Percentiles rank a stretch among this genome's conserved stretches.
phyloP scores from a whole-genome alignment of 768 basidiomycete genomes.

The Cyathus striatus region DNA sequence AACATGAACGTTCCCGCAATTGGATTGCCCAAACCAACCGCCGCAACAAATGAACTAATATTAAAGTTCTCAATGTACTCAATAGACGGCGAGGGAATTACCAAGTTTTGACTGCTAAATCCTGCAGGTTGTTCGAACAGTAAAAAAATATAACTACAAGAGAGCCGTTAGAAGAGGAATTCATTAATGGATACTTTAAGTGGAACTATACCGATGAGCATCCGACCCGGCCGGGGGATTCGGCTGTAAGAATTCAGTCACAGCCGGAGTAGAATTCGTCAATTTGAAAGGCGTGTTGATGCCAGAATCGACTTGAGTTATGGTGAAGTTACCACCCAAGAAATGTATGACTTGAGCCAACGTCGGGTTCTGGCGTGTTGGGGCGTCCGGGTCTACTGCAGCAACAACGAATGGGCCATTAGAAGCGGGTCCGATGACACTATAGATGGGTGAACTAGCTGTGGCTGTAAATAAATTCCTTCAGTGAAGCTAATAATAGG shows the following conservation, averaged over 20 bases:
- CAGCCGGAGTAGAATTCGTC: not conserved
- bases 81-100: constrained; percentile 18
- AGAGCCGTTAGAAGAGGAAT: not conserved
- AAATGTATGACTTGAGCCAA: constrained; percentile 36
- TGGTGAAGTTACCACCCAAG: constrained; percentile 31
- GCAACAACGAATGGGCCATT: constrained; percentile 35
- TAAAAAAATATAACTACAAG: constrained; percentile 29
- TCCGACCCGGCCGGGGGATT: not conserved
- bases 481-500: no score
- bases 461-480: constrained; percentile 25
- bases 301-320: not conserved
- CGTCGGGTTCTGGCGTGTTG: constrained; percentile 33
- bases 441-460: constrained; percentile 26
- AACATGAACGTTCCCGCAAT: constrained; percentile 37
- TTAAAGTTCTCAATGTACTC: constrained; percentile 17
- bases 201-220: no score
- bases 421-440: constrained; percentile 17
- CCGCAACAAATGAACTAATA: constrained; percentile 27
- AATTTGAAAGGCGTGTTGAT: not conserved
- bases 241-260: not conserved
- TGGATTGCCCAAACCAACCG: constrained; percentile 27
- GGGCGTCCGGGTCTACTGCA: constrained; percentile 38
- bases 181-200: no score
- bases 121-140: constrained; percentile 28
- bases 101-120: constrained; percentile 25